These are phyloP conservation scores for Boletus tomentosulus DNA, from an alignment of 768 basidiomycete species.

Conservation along the genomic window DNA sequence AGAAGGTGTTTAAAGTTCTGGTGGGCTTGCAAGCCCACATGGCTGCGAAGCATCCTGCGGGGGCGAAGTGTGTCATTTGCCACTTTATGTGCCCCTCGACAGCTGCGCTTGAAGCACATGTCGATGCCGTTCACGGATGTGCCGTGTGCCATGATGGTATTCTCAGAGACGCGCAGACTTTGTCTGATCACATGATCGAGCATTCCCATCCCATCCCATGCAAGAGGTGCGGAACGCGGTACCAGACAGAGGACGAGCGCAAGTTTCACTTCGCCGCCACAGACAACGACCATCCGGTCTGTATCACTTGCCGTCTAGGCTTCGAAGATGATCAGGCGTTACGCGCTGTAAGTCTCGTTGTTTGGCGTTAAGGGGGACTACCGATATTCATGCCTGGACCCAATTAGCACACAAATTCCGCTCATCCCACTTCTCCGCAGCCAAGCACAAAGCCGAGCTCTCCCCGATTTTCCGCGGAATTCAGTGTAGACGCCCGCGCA, in stretches of 20 bases:
- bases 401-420: conserved; percentile 16
- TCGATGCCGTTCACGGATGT: conserved; percentile 26
- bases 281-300: conserved; percentile 35
- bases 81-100: conserved; percentile 20
- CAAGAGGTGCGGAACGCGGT: conserved; percentile 30
- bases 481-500: conserved; percentile 3
- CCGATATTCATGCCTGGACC: conserved; percentile 7
- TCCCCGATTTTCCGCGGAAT: conserved; percentile 9
- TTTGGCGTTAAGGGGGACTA: conserved; percentile 4
- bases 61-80: conserved; percentile 25
- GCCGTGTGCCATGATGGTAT: conserved; percentile 28
- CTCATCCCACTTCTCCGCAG: conserved; percentile 14
- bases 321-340: conserved; percentile 34
- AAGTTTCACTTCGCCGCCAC: conserved; percentile 37
- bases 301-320: conserved; percentile 30
- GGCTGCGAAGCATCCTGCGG: conserved; percentile 21
- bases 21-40: conserved; percentile 23
- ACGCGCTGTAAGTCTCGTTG: conserved; percentile 23
- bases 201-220: conserved; percentile 27
- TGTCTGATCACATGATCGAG: conserved; percentile 28
- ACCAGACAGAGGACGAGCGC: conserved; percentile 34
- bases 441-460: conserved; percentile 9
- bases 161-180: conserved; percentile 21
- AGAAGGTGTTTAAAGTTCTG: conserved; percentile 18
- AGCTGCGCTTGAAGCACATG: conserved; percentile 22